These are phyloP conservation scores for Stemphylium beticola DNA, from an alignment of 2,329 filamentous ascomycete genomes.

Conservation along the genomic window DNA sequence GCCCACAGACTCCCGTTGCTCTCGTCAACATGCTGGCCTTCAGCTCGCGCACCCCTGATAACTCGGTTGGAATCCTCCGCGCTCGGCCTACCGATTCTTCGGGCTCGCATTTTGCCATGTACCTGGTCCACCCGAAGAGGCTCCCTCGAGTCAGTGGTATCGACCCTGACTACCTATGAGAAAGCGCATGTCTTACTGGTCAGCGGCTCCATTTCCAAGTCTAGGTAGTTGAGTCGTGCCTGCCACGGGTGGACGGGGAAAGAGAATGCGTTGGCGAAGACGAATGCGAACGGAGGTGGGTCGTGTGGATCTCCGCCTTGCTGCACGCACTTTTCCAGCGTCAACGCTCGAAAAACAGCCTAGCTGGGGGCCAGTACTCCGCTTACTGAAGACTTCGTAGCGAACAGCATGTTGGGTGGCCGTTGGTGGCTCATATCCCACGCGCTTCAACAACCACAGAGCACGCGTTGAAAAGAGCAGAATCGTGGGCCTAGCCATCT, in stretches of 20 bases:
- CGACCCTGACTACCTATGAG: background rate
- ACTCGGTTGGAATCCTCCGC: constrained; percentile 20
- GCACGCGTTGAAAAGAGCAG: background rate
- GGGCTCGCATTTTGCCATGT: constrained; percentile 4
- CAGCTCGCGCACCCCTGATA: constrained; percentile 16
- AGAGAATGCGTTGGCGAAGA: constrained; percentile 7
- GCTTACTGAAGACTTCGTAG: background rate
- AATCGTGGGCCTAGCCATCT: background rate
- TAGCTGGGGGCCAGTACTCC: background rate
- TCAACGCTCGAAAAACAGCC: background rate
- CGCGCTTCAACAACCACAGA: background rate
- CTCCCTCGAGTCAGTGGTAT: constrained; percentile 12
- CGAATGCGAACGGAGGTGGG: constrained; percentile 11
- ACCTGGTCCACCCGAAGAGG: constrained; percentile 6
- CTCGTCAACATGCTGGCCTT: constrained; percentile 5
- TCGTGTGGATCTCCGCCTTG: background rate
- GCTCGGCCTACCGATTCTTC: constrained; percentile 11
- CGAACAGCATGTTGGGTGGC: background rate
- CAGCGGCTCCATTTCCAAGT: background rate
- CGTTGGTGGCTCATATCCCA: background rate
- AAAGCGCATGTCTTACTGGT: background rate
- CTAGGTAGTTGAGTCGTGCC: constrained; percentile 10
- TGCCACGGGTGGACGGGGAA: constrained; percentile 6
- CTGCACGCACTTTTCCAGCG: constrained; percentile 1
- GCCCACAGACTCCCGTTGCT: background rate